Evolutionary conservation across 257 asterid genomes (phyloP).

Genomic region (Solanum pinnatisectum): DNA sequence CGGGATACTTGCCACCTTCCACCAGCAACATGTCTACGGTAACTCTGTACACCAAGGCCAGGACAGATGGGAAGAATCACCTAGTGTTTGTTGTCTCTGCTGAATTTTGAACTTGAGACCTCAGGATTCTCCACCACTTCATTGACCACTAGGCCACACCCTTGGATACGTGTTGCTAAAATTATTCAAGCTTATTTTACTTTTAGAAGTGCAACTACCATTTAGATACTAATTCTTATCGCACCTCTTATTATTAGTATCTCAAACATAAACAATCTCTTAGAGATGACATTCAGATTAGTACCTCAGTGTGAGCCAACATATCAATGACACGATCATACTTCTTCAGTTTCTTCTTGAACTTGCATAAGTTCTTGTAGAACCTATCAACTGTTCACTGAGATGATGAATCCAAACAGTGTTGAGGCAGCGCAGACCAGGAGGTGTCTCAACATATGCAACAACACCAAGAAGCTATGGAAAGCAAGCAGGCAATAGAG

Average conservation of each 20-base stretch:
- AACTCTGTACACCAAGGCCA: no score
- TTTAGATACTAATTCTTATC: background rate
- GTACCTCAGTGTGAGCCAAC: constrained; percentile 77
- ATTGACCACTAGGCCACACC: no score
- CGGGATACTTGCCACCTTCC: no score
- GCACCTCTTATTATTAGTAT: background rate
- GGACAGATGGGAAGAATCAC: no score
- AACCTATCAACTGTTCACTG: background rate
- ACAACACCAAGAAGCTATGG: background rate
- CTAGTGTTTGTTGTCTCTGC: no score
- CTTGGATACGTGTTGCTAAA: background rate
- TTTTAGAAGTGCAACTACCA: background rate
- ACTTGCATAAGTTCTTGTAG: background rate
- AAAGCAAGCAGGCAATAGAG: background rate
- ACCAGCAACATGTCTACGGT: no score
- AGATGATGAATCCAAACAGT: background rate
- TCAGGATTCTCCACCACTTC: no score
- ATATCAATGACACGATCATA: constrained; percentile 53
- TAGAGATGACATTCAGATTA: background rate
- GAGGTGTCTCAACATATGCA: background rate
- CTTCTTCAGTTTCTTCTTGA: constrained; percentile 54
- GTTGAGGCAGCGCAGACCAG: background rate
- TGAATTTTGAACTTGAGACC: no score
- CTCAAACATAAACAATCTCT: background rate
- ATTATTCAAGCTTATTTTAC: background rate